These are phyloP conservation scores for Aspergillus ochraceus DNA, from an alignment of 2,329 filamentous ascomycete species.

Conservation along the genomic window DNA sequence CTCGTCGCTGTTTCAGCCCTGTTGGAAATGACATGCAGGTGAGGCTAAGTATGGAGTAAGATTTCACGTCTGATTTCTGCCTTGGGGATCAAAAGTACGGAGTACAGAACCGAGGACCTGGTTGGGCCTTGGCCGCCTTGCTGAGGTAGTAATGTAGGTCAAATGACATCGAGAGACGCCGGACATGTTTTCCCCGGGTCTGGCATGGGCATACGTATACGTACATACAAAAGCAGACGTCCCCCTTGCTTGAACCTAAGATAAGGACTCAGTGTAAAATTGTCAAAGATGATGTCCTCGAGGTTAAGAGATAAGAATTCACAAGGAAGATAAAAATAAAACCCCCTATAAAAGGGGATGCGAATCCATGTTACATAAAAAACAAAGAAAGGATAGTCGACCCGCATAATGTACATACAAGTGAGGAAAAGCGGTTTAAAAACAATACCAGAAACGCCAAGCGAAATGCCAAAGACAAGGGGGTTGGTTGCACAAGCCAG, in stretches of 20 bases:
- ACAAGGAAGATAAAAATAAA: background rate
- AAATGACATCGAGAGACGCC: background rate
- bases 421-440: no score
- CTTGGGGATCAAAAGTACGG: background rate
- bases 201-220: no score
- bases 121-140: no score
- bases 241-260: background rate
- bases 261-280: background rate
- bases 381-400: constrained; percentile 16
- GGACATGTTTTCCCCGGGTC: background rate
- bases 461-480: constrained; percentile 12
- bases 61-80: no score
- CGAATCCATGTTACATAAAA: constrained; percentile 10
- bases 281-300: background rate
- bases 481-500: constrained; percentile 3
- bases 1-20: background rate
- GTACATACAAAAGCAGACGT: background rate
- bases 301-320: no score
- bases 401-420: constrained; percentile 20
- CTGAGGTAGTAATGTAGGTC: background rate
- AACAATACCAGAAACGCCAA: constrained; percentile 8
- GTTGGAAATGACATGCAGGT: background rate
- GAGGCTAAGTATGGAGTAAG: no score
- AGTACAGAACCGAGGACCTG: background rate
- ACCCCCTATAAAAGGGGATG: background rate